Base-by-base conservation (phyloP, 345 rosid genomes). In the Garcia nutans region DNA sequence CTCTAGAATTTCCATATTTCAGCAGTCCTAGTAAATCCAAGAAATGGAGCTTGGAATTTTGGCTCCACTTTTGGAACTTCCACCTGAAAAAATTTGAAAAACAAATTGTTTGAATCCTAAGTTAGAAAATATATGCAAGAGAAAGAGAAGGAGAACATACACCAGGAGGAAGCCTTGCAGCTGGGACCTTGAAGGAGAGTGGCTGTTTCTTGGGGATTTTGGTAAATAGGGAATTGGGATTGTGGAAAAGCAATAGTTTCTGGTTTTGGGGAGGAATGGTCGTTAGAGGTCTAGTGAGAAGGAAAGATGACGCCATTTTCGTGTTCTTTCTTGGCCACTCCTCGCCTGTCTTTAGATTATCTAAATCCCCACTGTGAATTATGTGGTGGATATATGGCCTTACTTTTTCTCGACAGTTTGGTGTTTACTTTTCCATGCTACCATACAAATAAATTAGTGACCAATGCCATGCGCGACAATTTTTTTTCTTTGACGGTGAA, bases 1-100 rank as follows among this genome's bases (percentile, higher is more conserved):
- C 97, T 82, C 95, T 89, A n/a, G 97, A 92, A 78, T 94, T 94
- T 94, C 97, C 95, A 92, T 82, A 79, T 81, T 81, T 92, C 93
- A 47, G 93, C 98, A 16, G 93, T 88, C 77, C 68, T 87, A 8
- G 95, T 94, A 72, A 92, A 94, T 44, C 97, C 98, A 19, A 88
- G 83, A 84, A 92, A 88, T 1, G 93, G 93, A 52, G 87, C 78
- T 78, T 79, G 75, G 72, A 89, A 87, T 28, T 89, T 88, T 1
- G 98, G 97, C 81, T 91, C 78, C 78, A 62, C 89, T 83, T 88
- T 94, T 26, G 97, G 97, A 74, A 91, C 33, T 72, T 85, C 87
- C 83, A 92, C 84, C 97, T 86, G 74, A 60, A 54, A 73, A 5
- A 49, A 45, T 5, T 1, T 45, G n/a, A 41, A 22, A 2, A 57